phyloP scores from a whole-genome alignment of 768 basidiomycete genomes.

The Lactarius sp. region DNA sequence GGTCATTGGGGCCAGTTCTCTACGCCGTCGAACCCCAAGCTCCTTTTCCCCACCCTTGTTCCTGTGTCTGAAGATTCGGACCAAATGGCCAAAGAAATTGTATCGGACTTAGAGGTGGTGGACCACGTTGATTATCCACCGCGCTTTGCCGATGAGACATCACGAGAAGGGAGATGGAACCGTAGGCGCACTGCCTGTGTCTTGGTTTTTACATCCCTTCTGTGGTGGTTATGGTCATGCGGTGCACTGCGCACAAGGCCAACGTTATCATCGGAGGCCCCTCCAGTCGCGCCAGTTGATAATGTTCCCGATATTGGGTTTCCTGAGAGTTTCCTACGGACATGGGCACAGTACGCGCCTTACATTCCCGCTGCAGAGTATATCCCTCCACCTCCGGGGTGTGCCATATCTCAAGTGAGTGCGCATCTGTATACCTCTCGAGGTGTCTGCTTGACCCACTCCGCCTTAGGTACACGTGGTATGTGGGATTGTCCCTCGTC shows the following conservation, averaged over 20 bases:
- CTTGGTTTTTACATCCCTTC: background rate
- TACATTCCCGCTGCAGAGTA: conserved; percentile 49
- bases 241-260: conserved; percentile 31
- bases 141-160: background rate
- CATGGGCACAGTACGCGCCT: conserved; percentile 61
- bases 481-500: conserved; percentile 26
- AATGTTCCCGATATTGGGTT: conserved; percentile 17
- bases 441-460: background rate
- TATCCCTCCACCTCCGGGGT: conserved; percentile 41
- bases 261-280: background rate
- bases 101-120: background rate
- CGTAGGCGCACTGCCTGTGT: background rate
- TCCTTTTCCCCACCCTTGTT: background rate
- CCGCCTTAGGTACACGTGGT: conserved; percentile 54
- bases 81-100: conserved; percentile 4
- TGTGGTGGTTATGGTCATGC: conserved; percentile 10
- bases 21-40: background rate
- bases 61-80: background rate
- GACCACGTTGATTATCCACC: background rate
- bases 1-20: background rate
- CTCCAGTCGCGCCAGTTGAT: conserved; percentile 36
- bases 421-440: background rate
- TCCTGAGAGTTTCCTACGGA: conserved; percentile 11
- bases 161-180: background rate
- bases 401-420: conserved; percentile 52